Base-by-base conservation (phyloP, 352 stramenopile genomes). In the Globisporangium cylindrosporum region DNA sequence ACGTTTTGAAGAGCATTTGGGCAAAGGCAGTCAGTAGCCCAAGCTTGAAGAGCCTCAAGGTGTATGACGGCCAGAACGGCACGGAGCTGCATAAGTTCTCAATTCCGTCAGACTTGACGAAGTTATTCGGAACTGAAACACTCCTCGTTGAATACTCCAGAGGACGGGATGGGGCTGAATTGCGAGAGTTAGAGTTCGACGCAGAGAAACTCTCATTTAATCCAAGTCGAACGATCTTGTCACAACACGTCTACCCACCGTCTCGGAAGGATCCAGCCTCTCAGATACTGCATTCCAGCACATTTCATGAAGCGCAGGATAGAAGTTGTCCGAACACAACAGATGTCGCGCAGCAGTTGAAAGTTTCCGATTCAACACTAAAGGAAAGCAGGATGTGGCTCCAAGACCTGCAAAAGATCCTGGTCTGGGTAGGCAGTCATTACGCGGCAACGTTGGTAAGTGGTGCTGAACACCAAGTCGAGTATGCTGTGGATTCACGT, bases 371-470 rank as follows among this genome's bases (percentile, higher is more conserved):
- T 10, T 72, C 70, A 36, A 43, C 14, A 4, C 55, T 80, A 32
- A 67, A 75, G 59, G 71, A 82, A 53, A 77, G 75, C 29, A 51
- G 61, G 34, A 36, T 71, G 24, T 92, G 84, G 84, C 64, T 92
- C 0, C 72, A 82, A 59, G 84, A 92, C 60, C 59, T 92, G 24
- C 84, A 91, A 67, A 89, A 88, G 27, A 65, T 86, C n/a, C 15
- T 92, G 53, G 66, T 72, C 1, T 90, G 84, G 76, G 69, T 81
- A 25, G 84, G 82, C 34, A 89, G 82, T 59, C 79, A 84, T 51
- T 92, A 86, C n/a, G 83, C 84, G 1, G 74, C 79, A 4, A 74
- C 79, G n/a, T 70, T 92, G 25, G 82, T 91, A 60, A 60, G 75
- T 48, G 80, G 78, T 46, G 71, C 71, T 53, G 72, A 76, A n/a